Base-by-base conservation (phyloP, 2,329 filamentous ascomycete genomes). In the Trichophyton benhamiae region DNA sequence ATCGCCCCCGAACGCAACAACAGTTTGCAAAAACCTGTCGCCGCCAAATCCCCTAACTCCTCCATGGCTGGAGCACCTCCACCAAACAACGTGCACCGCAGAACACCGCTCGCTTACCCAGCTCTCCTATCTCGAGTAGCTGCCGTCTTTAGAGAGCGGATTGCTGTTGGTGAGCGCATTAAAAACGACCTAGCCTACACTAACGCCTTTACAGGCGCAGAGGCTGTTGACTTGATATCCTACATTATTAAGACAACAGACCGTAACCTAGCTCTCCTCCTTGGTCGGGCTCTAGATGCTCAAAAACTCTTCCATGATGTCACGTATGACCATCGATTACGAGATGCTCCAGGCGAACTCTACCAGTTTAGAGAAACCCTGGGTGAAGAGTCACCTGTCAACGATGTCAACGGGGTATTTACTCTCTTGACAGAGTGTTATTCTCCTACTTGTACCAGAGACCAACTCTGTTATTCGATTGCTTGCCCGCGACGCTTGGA, bases 251-350 rank as follows among this genome's bases (percentile, higher is more conserved):
- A 95, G 70, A 99, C 94, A 1, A 96, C 90, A 0, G 94, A 99
- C 75, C 85, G 94, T 63, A 99, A 99, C 72, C 79, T 99, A 63
- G 94, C 94, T 9, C 79, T 99, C 57, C 83, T 99, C 8, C 79
- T 99, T 15, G 94, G 94, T 64, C 84, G 94, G 71, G 91, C 94
- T 48, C 78, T 99, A 63, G 94, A 99, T 76, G 94, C 94, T 25
- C 94, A 99, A 72, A 97, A 97, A 73, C 96, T 96, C 77, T 99
- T 99, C 72, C 94, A 99, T 77, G 94, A 99, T 80, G 94, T 97
- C 58, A 96, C 92, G 0, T 99, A 99, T 74, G 92, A 96, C 68
- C 94, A 99, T 74, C 84, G 94, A 57, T 78, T 99, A 68, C 88
- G 94, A 74, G 94, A 99, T 74, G 95, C 92, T n/a, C 84, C 87